Evolutionary conservation across 768 basidiomycete genomes (phyloP).

Genomic region (Dentipellis sp.): DNA sequence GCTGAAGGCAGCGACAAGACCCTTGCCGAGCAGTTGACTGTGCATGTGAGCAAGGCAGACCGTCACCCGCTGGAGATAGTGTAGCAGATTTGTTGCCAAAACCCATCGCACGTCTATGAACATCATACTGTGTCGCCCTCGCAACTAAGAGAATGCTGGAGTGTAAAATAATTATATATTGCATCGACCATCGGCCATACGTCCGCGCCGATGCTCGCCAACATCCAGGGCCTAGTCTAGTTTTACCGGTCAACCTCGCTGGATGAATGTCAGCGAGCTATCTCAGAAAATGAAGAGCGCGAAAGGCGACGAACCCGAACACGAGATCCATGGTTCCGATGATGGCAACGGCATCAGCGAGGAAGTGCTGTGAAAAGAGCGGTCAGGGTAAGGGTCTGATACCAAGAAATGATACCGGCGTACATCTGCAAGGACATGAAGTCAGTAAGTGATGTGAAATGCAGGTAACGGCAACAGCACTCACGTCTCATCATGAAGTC

Average conservation of each 20-base stretch:
- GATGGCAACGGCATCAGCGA: constrained; percentile 92
- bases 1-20: constrained; percentile 23
- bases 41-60: constrained; percentile 68
- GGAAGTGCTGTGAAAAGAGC: constrained; percentile 51
- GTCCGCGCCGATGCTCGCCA: neutral
- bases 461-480: constrained; percentile 20
- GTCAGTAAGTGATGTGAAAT: neutral
- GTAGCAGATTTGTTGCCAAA: constrained; percentile 18
- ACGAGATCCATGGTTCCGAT: constrained; percentile 99
- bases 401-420: constrained; percentile 11
- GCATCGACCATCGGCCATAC: neutral
- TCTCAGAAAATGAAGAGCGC: neutral
- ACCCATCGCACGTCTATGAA: neutral
- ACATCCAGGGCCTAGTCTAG: neutral
- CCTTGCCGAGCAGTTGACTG: constrained; percentile 31
- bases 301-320: constrained; percentile 63
- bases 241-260: constrained; percentile 38
- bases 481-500: constrained; percentile 97
- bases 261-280: constrained; percentile 9
- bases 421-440: constrained; percentile 24
- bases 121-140: too few relatives aligned
- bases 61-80: constrained; percentile 66
- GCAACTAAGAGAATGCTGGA: too few relatives aligned
- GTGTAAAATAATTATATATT: neutral
- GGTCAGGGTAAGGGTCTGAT: too few relatives aligned